Percentiles rank a stretch among this genome's conserved stretches.
phyloP scores from a whole-genome alignment of 257 asterid species.

The Gentiana straminea region DNA sequence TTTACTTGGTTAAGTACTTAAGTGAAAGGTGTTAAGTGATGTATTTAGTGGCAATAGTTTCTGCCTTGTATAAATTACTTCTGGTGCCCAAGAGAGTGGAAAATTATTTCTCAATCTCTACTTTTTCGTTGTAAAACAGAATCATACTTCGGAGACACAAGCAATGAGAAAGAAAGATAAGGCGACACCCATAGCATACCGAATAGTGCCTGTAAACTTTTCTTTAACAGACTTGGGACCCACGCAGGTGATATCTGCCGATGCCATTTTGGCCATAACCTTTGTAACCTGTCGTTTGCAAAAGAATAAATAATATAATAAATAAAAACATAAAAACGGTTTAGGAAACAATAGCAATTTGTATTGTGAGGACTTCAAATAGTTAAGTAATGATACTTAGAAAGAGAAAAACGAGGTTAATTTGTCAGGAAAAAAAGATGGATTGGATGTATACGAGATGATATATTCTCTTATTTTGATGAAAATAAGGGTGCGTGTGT shows the following conservation, averaged over 20 bases:
- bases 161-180: not conserved
- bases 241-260: constrained; percentile 76
- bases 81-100: too few relatives aligned
- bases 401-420: not conserved
- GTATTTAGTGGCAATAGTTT: too few relatives aligned
- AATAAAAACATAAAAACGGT: not conserved
- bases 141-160: not conserved
- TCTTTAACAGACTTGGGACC: constrained; percentile 81
- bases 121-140: too few relatives aligned
- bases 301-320: not conserved
- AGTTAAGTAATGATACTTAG: not conserved
- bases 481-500: too few relatives aligned
- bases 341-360: not conserved
- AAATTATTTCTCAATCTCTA: too few relatives aligned
- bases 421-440: not conserved
- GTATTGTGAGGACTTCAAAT: not conserved
- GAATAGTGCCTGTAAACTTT: constrained; percentile 71
- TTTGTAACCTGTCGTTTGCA: constrained; percentile 55
- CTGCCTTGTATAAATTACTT: too few relatives aligned
- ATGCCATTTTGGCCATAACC: constrained; percentile 88
- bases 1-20: too few relatives aligned
- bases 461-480: too few relatives aligned
- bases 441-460: too few relatives aligned
- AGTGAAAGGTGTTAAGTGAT: too few relatives aligned
- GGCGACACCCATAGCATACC: constrained; percentile 27